A percentile compares a stretch with the other conserved stretches of the same genome.
Conservation (phyloP, 1,284 basidiomycete genomes). For the Puccinia polysora region DNA sequence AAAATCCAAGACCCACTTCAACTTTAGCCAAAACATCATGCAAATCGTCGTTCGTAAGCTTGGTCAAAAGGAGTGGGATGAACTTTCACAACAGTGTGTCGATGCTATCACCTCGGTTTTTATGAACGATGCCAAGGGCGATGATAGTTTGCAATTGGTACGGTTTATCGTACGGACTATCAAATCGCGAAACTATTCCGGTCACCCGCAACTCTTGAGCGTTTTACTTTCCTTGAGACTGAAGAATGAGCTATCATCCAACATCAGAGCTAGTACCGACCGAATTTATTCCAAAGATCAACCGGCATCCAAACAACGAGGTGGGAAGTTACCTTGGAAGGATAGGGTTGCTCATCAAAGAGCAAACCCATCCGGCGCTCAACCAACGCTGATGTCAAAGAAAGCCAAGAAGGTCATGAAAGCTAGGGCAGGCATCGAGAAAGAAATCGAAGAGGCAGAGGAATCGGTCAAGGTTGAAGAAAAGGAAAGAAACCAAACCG, state of each 20-base stretch:
- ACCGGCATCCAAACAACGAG: background rate
- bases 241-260: slow-evolving; percentile 70
- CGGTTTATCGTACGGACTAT: slow-evolving; percentile 91
- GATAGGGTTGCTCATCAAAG: slow-evolving; percentile 56
- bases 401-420: slow-evolving; percentile 73
- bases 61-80: slow-evolving; percentile 80
- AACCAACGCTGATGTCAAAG: slow-evolving; percentile 76
- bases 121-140: slow-evolving; percentile 69
- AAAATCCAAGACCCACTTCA: slow-evolving; percentile 85
- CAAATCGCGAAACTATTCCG: slow-evolving; percentile 83
- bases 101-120: slow-evolving; percentile 76
- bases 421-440: slow-evolving; percentile 76
- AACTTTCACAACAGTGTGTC: slow-evolving; percentile 65
- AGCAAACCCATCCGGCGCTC: slow-evolving; percentile 46
- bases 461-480: slow-evolving; percentile 92
- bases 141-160: slow-evolving; percentile 76
- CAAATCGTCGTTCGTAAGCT: slow-evolving; percentile 75
- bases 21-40: slow-evolving; percentile 91
- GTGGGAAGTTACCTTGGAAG: slow-evolving; percentile 53
- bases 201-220: slow-evolving; percentile 81
- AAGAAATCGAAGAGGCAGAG: slow-evolving; percentile 89
- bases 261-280: slow-evolving; percentile 67
- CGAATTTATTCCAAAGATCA: slow-evolving; percentile 6
- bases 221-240: slow-evolving; percentile 81
- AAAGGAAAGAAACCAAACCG: slow-evolving; percentile 81